Conservation (phyloP, 768 basidiomycete species). For the Trametes cingulata region DNA sequence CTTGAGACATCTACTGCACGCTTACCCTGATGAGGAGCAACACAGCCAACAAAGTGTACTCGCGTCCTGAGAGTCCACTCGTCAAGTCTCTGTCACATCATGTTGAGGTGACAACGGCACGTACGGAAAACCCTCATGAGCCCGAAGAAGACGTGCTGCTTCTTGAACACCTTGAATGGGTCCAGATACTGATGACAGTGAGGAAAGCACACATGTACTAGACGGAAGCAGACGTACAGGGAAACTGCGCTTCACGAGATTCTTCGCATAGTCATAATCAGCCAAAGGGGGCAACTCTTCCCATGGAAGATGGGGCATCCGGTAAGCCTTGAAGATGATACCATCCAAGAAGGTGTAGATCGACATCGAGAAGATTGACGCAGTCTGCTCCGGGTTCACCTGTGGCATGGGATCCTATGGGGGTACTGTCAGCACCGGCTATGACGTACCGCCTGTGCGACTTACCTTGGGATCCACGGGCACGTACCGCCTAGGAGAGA, state of each 20-base stretch:
- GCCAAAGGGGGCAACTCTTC: slow-evolving; percentile 49
- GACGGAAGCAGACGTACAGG: slow-evolving; percentile 24
- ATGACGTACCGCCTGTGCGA: neutral
- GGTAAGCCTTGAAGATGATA: slow-evolving; percentile 44
- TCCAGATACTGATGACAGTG: slow-evolving; percentile 32
- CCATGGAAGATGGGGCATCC: slow-evolving; percentile 44
- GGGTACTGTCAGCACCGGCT: neutral
- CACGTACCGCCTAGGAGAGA: slow-evolving; percentile 56
- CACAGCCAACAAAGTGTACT: slow-evolving; percentile 12
- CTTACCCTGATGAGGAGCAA: slow-evolving; percentile 14
- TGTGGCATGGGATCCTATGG: slow-evolving; percentile 27
- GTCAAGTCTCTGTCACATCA: neutral
- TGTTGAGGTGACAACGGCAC: neutral
- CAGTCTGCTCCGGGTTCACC: slow-evolving; percentile 35
- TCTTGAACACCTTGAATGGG: slow-evolving; percentile 27
- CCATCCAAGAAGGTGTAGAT: slow-evolving; percentile 58
- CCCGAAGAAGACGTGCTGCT: slow-evolving; percentile 30
- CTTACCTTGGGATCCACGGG: slow-evolving; percentile 56
- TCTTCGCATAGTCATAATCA: slow-evolving; percentile 43
- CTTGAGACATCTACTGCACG: neutral
- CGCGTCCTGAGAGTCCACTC: neutral
- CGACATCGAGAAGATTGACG: slow-evolving; percentile 34
- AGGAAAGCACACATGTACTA: neutral
- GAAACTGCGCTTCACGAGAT: slow-evolving; percentile 37
- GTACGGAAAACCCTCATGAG: slow-evolving; percentile 26